Conservation (phyloP, 106 monocot genomes). For the Hemerocallis citrina region DNA sequence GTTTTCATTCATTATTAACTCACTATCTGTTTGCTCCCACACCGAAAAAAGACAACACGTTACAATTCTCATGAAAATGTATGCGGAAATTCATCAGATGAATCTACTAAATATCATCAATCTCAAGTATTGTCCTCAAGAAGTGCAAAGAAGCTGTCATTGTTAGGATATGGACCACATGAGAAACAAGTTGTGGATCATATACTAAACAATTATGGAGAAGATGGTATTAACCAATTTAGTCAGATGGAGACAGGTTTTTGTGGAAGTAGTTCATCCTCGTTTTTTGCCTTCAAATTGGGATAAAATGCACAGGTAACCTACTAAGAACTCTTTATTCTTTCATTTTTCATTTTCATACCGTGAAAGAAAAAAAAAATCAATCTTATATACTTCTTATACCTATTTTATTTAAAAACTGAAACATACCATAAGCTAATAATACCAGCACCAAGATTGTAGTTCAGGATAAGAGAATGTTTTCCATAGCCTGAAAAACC, state of each 20-base stretch:
- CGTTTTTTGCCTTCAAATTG: conserved; percentile 83
- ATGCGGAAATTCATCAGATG: conserved; percentile 9
- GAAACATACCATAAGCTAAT: background rate
- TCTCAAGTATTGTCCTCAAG: no score
- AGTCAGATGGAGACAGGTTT: conserved; percentile 95
- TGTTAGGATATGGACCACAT: conserved; percentile 90
- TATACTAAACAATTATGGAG: conserved; percentile 54
- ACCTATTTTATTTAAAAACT: background rate
- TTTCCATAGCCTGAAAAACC: no score
- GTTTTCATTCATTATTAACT: no score
- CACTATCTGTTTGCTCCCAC: no score
- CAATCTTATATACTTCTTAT: background rate
- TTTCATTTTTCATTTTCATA: background rate
- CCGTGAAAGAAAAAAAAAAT: no score
- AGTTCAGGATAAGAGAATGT: background rate
- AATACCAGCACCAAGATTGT: background rate
- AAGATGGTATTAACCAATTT: conserved; percentile 69
- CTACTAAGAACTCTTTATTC: background rate
- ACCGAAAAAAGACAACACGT: no score
- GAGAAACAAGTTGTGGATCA: conserved; percentile 85
- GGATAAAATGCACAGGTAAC: conserved; percentile 97
- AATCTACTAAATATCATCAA: background rate
- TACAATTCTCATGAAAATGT: conserved; percentile 5
- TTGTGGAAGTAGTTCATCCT: conserved; percentile 75
- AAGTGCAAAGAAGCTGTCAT: conserved; percentile 50